Conservation (phyloP, 306 rosid genomes). For the Cucurbita argyrosperma region DNA sequence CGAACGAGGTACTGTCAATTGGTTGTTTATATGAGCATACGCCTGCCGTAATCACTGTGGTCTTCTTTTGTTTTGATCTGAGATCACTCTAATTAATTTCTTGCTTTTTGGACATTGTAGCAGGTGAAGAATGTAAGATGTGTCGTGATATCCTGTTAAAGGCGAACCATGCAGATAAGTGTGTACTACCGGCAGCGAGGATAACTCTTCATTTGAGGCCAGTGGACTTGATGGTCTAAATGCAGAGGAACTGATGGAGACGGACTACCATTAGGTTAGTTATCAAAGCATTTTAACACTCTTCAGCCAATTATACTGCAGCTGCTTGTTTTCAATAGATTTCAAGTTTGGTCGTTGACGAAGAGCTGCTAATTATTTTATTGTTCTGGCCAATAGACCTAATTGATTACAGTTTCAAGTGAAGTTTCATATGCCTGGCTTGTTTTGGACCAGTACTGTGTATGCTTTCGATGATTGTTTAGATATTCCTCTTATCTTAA, state of each 20-base stretch:
- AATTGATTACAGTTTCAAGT: not conserved
- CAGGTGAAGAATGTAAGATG: conserved; percentile 26
- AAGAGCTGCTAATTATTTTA: not conserved
- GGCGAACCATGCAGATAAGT: conserved; percentile 7
- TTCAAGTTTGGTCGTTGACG: not conserved
- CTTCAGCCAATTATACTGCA: not conserved
- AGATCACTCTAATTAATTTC: not conserved
- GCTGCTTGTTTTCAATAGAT: not conserved
- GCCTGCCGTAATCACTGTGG: not conserved
- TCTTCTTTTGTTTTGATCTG: not conserved
- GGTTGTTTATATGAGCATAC: not conserved
- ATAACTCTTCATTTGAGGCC: conserved; percentile 11
- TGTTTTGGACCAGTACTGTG: not conserved
- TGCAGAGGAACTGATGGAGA: conserved; percentile 10
- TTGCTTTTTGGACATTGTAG: not conserved
- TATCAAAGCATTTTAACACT: not conserved
- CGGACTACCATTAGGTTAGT: conserved; percentile 7
- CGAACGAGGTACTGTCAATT: conserved; percentile 21
- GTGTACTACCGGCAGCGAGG: conserved; percentile 11
- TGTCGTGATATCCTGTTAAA: conserved; percentile 11
- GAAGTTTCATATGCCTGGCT: not conserved
- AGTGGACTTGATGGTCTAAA: conserved; percentile 17
- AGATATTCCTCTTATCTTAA: not conserved
- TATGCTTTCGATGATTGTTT: not conserved
- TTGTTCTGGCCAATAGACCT: too few species aligned